Evolutionary conservation across 2,329 filamentous ascomycete species (phyloP), one percentile per base, ranked within the genome.

Genomic region (Apiospora phragmitis): DNA sequence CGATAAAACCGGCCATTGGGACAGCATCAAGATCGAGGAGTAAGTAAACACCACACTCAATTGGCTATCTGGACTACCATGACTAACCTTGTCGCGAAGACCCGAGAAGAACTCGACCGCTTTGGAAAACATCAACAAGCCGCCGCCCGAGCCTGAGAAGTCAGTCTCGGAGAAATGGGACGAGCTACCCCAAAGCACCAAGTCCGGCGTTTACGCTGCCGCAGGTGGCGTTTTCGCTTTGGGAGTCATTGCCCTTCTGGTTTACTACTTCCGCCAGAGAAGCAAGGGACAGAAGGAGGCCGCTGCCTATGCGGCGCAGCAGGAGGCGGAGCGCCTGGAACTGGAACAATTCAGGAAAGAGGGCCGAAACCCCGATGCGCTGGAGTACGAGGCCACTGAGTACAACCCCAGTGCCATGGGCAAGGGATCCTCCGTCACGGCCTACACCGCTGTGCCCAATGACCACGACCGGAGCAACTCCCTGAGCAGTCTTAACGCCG

Each of bases 11-110:
- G 92, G 92, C 68, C 83, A 81, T 69, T 92, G 85, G 84, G 76
- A 91, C 76, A 92, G 90, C 82, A 92, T 93, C 79, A 84, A 91
- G 74, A 79, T 87, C 42, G 80, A 83, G 70, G 78, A 79, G 87
- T 90, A 83, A 83, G 87, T 83, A 68, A 68, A 68, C 5, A 14
- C 12, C 21, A 32, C 21, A n/a, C 5, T n/a, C 18, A n/a, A n/a
- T 11, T 5, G 11, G 59, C 3, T 9, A 24, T 70, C 18, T 69
- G 26, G 18, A 7, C 3, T 47, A 47, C 14, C 35, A 47, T 45
- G 42, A 18, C 43, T 59, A 21, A 62, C 21, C 21, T 29, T 14
- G 38, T 14, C 62, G 26, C 74, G 79, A 73, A 81, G 71, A 43
- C 68, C 70, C 89, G 86, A 43, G 88, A 88, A 49, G 70, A 90